Evolutionary conservation across 208 protist species (phyloP), one percentile per base, ranked within the genome.

Genomic region (Wallacemonas sp.): DNA sequence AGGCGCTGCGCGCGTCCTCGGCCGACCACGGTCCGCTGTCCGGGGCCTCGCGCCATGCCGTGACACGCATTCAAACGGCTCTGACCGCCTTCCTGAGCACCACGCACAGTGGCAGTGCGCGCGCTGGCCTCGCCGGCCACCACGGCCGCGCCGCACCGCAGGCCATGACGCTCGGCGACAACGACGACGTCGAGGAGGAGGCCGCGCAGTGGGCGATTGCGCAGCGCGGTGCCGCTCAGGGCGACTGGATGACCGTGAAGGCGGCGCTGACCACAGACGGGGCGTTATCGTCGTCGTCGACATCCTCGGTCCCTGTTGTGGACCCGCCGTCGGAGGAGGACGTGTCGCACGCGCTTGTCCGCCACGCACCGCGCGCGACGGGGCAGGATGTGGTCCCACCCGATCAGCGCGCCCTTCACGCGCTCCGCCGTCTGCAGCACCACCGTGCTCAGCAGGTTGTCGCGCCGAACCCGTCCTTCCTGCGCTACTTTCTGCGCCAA

Each of bases 401-500:
- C 18, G 59, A 62, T 23, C 50, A 45, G 28, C 61, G 71, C 3
- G 59, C 79, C 3, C 46, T 61, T 20, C 67, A 73, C 2, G 78
- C 67, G 0, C 49, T 92, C 8, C 75, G 61, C 22, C 61, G 73
- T 0, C 66, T 94, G 32, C 72, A 77, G 41, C 72, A 55, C 11
- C 61, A 67, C 12, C 82, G 83, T 16, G 70, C 76, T 38, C 38
- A 67, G 26, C 29, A 62, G 22, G 77, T 70, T 3, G 72, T 82
- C n/a, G 68, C 76, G 8, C 90, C 90, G 20, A 93, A 88, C 61
- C 55, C 74, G 2, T 91, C 90, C 45, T 93, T 95, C 59, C 72
- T 74, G 31, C 90, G 90, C 32, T 95, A 92, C 72, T 92, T 93
- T 57, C 36, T 90, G 14, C 76, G 69, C 46, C 90, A 95, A 55